A percentile compares a stretch with the other conserved stretches of the same genome.
phyloP scores from a whole-genome alignment of 2,329 filamentous ascomycete genomes.

The Aspergillaceae sp. region DNA sequence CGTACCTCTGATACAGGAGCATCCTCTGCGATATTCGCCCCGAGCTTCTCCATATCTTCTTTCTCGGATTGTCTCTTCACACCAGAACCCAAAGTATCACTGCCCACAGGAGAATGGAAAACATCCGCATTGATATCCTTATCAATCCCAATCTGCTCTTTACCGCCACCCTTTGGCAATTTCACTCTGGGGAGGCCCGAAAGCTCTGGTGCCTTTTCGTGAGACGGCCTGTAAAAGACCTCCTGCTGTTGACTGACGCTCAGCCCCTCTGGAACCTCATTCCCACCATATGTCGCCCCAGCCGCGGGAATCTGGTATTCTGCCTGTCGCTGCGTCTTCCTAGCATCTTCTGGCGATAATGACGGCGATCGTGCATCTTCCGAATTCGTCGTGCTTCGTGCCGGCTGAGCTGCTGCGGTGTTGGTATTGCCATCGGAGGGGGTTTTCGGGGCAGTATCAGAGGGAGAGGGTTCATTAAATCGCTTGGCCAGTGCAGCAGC shows the following conservation, averaged over 20 bases:
- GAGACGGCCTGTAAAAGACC: slow-evolving; percentile 48
- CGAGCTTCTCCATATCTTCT: slow-evolving; percentile 32
- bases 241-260: slow-evolving; percentile 49
- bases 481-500: slow-evolving; percentile 51
- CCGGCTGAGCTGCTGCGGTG: slow-evolving; percentile 11
- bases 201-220: slow-evolving; percentile 37
- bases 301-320: slow-evolving; percentile 47
- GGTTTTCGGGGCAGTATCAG: slow-evolving; percentile 13
- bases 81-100: slow-evolving; percentile 16
- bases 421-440: background rate
- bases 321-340: slow-evolving; percentile 39
- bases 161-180: slow-evolving; percentile 45
- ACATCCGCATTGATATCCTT: slow-evolving; percentile 48
- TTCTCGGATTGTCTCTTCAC: slow-evolving; percentile 33
- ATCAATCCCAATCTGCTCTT: slow-evolving; percentile 36
- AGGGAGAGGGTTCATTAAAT: slow-evolving; percentile 42
- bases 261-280: slow-evolving; percentile 19
- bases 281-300: slow-evolving; percentile 36
- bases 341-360: slow-evolving; percentile 36
- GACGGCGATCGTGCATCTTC: slow-evolving; percentile 17
- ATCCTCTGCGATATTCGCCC: slow-evolving; percentile 10
- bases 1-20: slow-evolving; percentile 5
- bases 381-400: slow-evolving; percentile 11
- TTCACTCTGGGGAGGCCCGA: slow-evolving; percentile 49
- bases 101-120: slow-evolving; percentile 36